Conservation (phyloP, 2,329 filamentous ascomycete species). For the Xylariaceae sp. region DNA sequence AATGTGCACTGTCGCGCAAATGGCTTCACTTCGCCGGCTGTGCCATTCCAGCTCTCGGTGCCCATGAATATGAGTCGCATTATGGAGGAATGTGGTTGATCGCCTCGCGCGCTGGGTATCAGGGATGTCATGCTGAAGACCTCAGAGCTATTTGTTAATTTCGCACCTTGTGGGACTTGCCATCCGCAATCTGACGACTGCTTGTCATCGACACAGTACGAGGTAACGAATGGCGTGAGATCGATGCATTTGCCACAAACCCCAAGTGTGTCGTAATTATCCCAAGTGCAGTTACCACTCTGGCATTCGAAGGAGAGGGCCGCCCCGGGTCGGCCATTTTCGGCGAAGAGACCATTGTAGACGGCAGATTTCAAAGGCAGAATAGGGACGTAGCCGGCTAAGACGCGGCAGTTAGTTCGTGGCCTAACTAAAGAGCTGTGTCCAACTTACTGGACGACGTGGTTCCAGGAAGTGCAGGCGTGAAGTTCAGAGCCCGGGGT, state of each 20-base stretch:
- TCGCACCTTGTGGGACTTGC: conserved; percentile 26
- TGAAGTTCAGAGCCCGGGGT: conserved; percentile 27
- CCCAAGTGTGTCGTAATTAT: conserved; percentile 27
- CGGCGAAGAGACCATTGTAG: conserved; percentile 33
- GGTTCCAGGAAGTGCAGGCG: conserved; percentile 24
- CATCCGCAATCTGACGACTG: conserved; percentile 25
- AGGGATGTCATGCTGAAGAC: conserved; percentile 33
- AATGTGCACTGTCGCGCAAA: conserved; percentile 31
- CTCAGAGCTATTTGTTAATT: conserved; percentile 20
- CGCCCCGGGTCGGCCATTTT: conserved; percentile 27
- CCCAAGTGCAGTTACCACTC: conserved; percentile 30
- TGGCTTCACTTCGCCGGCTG: conserved; percentile 21
- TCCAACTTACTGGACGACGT: conserved; percentile 19
- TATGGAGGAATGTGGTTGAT: conserved; percentile 29
- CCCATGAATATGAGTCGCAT: conserved; percentile 34
- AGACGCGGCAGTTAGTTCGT: not conserved
- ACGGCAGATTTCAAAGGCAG: conserved; percentile 32
- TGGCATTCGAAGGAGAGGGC: conserved; percentile 26
- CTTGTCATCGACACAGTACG: conserved; percentile 20
- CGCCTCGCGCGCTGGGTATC: conserved; percentile 23
- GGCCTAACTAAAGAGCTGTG: not conserved
- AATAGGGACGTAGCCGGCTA: conserved; percentile 30
- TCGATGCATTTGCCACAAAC: conserved; percentile 27
- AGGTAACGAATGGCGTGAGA: conserved; percentile 26
- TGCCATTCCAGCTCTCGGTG: conserved; percentile 25